phyloP scores from a whole-genome alignment of 139 green algal genomes.

The Coccomyxa sp. region DNA sequence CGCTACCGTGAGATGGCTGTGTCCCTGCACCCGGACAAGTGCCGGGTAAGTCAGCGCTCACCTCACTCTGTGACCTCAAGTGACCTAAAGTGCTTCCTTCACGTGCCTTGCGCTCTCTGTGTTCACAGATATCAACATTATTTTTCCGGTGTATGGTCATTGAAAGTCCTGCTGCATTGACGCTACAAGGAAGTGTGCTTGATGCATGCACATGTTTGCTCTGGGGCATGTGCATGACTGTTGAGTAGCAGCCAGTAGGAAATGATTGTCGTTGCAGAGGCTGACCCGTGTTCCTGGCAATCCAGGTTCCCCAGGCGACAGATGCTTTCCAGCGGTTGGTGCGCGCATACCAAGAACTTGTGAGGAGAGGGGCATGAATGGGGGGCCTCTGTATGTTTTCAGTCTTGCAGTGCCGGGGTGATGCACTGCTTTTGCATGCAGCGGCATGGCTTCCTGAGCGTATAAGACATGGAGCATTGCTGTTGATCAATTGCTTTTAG shows the following conservation, averaged over 20 bases:
- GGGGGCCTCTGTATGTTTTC: no score
- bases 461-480: no score
- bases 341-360: not conserved
- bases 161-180: not conserved
- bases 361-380: not conserved
- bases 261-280: not conserved
- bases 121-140: not conserved
- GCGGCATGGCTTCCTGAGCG: no score
- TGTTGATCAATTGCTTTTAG: no score
- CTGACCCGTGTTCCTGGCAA: not conserved
- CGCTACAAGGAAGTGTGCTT: not conserved
- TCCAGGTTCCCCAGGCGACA: not conserved
- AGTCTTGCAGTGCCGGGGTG: no score
- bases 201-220: not conserved
- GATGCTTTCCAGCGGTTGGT: not conserved
- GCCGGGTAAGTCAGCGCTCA: not conserved
- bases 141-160: not conserved
- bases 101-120: not conserved
- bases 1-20: not conserved
- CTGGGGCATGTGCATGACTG: not conserved
- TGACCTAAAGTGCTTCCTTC: not conserved
- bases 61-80: not conserved
- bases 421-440: no score
- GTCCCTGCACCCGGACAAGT: not conserved
- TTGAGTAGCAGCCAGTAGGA: not conserved